Evolutionary conservation across 164 flowering plant genomes (phyloP), one percentile per base, ranked within the genome.

Genomic region (Akebia trifoliata): DNA sequence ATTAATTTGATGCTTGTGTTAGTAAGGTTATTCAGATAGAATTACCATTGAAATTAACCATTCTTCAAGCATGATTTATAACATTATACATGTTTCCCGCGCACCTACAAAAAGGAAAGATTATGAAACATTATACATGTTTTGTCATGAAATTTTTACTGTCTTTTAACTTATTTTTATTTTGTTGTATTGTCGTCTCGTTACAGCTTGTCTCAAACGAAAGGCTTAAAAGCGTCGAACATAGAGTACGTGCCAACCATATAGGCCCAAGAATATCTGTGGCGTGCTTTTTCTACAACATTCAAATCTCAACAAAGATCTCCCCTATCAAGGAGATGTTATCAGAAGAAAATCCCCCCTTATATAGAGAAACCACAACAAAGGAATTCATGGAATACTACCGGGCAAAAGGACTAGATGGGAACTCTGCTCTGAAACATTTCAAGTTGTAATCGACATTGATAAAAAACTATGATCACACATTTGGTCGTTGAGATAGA

Each of bases 191-290:
- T 31, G 17, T 50, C 29, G 15, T 50, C 20, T 34, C 47, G 14
- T 1, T 69, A 57, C 72, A 80, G 82, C 63, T 75, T 12, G 39
- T 78, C 15, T 51, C 73, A 4, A 81, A 81, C 29, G 80, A 67
- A 46, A 68, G 48, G 59, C 66, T 76, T 34, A 68, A 63, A 54
- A 77, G 80, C 36, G 61, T 44, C 4, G 56, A 71, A 12, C 80
- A 79, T 37, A 59, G 75, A 56, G 80, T 62, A 7, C 2, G 67
- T 15, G 77, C 73, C 0, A 80, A 57, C 9, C 36, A n/a, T 0
- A 25, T 8, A 0, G 78, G 77, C 0, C 75, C 85, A 36, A 62
- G 85, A 50, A 30, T 69, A 29, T 75, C 81, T 3, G 72, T 73
- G 14, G 81, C 81, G 15, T 63, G 69, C 58, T 74, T 80, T 35